Evolutionary conservation across 1,284 basidiomycete species (phyloP).

Genomic region (Meira miltonrushii): DNA sequence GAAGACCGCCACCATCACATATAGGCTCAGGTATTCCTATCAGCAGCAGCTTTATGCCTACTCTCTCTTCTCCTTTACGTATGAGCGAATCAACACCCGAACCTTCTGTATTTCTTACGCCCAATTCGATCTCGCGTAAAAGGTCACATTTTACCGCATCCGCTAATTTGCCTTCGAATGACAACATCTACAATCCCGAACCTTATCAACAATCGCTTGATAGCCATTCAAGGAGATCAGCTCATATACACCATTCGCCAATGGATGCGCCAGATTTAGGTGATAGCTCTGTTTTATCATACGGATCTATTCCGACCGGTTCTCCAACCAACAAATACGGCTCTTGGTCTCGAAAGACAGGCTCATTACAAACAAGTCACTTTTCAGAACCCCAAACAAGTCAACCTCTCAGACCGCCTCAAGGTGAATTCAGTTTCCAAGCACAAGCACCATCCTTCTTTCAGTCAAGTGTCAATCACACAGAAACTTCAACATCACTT

Average conservation of each 20-base stretch:
- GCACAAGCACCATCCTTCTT: background rate
- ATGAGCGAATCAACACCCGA: background rate
- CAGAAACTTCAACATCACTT: background rate
- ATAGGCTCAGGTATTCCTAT: too few species aligned
- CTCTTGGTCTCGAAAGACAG: too few species aligned
- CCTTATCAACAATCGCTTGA: background rate
- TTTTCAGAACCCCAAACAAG: slow-evolving; percentile 2
- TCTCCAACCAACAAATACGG: background rate
- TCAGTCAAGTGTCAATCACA: background rate
- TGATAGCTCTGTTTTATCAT: too few species aligned
- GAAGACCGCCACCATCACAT: too few species aligned
- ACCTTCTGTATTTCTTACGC: background rate
- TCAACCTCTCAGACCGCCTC: background rate
- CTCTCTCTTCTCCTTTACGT: background rate
- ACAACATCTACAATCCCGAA: background rate
- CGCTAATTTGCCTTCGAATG: background rate
- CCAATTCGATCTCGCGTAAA: background rate
- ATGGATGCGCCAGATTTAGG: too few species aligned
- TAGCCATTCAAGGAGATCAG: too few species aligned
- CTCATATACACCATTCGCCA: too few species aligned
- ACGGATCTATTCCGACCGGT: background rate
- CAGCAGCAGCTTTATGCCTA: too few species aligned
- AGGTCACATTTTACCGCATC: background rate
- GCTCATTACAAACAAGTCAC: too few species aligned
- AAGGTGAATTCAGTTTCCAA: slow-evolving; percentile 10